Evolutionary conservation across 1,284 basidiomycete genomes (phyloP), one percentile per base, ranked within the genome.

Genomic region (Apiotrichum mycotoxinovorans): DNA sequence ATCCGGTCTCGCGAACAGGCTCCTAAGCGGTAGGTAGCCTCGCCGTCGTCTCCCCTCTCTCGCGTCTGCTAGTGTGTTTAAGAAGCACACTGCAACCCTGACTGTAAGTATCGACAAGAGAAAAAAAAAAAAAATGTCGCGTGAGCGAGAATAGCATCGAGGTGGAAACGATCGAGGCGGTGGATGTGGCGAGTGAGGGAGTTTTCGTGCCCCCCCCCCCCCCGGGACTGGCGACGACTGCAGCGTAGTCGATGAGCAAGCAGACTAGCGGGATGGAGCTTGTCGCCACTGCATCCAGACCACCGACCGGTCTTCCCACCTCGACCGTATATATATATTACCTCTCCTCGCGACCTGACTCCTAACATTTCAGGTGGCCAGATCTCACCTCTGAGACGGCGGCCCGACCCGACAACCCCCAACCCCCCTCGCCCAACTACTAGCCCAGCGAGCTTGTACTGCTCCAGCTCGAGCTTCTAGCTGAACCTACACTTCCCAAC

Each of bases 31-130:
- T 20, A 4, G 37, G 37, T 18, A 40, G 46, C 53, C 40, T 33
- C 40, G 54, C 60, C 60, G 61, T 51, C 49, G 57, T 64, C 65
- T 64, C 63, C 66, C 65, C 69, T 67, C 66, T 69, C 69, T 66
- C 61, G 65, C 64, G 66, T 66, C 54, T 37, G 64, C 63, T 58
- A 66, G 67, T 63, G 57, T 20, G 40, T 20, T 10, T 56, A 22
- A 30, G 52, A 50, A 50, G 57, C 65, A 63, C 68, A 63, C 57
- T 63, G 65, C 55, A 27, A 56, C 65, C 61, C 68, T 67, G 69
- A 71, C 69, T 69, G 69, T 50, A 20, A 38, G 48, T 50, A 11
- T 9, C n/a, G n/a, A n/a, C n/a, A n/a, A n/a, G n/a, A n/a, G n/a
- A n/a, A n/a, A n/a, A n/a, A n/a, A n/a, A n/a, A n/a, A n/a, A n/a